Conservation (phyloP, 106 monocot species). For the Dendrobium huoshanense region DNA sequence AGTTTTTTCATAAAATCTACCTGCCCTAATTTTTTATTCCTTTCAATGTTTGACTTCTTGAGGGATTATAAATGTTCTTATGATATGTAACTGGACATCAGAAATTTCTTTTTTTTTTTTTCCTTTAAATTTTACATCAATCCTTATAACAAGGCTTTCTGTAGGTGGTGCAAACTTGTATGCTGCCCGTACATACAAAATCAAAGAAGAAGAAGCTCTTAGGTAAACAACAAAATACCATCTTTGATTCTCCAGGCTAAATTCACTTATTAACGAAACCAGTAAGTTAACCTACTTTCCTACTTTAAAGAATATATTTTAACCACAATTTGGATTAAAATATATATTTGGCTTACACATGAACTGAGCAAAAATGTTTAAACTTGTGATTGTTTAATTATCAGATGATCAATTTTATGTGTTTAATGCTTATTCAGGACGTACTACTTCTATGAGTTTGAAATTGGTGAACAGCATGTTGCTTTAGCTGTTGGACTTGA, state of each 20-base stretch:
- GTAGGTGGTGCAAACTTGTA: constrained; percentile 75
- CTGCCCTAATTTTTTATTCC: too few relatives aligned
- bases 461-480: constrained; percentile 58
- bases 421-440: constrained; percentile 42
- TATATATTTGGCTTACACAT: neutral
- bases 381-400: neutral
- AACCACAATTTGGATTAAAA: neutral
- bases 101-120: neutral
- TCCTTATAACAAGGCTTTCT: neutral
- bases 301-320: neutral
- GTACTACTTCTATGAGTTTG: constrained; percentile 96
- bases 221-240: constrained; percentile 36
- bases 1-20: too few relatives aligned
- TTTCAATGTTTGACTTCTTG: too few relatives aligned
- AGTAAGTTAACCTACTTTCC: neutral
- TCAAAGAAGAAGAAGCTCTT: constrained; percentile 76
- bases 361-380: neutral
- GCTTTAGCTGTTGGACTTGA: constrained; percentile 71
- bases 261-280: neutral
- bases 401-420: neutral
- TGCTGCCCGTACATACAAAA: constrained; percentile 64
- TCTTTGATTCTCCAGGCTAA: neutral
- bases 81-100: too few relatives aligned
- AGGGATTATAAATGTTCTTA: too few relatives aligned
- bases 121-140: neutral